Conservation (phyloP, 441 rosid genomes). For the Geranium incanum region DNA sequence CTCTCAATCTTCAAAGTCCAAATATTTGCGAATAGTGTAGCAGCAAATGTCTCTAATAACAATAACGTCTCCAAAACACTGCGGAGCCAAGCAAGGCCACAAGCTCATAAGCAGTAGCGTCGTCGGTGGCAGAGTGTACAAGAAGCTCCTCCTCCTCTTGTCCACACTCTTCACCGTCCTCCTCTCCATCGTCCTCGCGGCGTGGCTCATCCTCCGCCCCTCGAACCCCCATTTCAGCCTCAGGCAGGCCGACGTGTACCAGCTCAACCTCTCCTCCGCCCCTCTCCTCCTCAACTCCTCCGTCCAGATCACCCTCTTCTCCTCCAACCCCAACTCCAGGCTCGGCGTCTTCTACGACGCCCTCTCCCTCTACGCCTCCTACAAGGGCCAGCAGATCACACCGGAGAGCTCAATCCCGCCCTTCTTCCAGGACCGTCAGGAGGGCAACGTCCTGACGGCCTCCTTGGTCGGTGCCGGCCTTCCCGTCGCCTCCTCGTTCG, state of each 20-base stretch:
- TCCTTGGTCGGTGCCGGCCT: conserved; percentile 39
- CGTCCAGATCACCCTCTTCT: conserved; percentile 44
- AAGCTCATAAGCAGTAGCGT: neutral
- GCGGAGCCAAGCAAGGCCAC: conserved; percentile 31
- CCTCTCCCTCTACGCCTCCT: conserved; percentile 41
- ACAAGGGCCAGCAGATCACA: conserved; percentile 62
- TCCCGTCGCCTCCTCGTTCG: conserved; percentile 47
- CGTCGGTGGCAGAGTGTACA: conserved; percentile 26
- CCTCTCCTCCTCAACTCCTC: conserved; percentile 48
- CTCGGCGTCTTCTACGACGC: conserved; percentile 63
- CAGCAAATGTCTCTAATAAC: conserved; percentile 56
- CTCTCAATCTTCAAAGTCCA: too few relatives aligned
- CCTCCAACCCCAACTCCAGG: conserved; percentile 45
- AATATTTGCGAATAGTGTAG: neutral
- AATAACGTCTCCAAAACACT: conserved; percentile 49
- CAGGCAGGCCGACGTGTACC: conserved; percentile 40
- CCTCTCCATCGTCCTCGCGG: conserved; percentile 34
- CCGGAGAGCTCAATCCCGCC: conserved; percentile 38
- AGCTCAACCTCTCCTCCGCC: conserved; percentile 41
- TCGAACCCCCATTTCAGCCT: conserved; percentile 48
- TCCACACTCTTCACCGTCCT: conserved; percentile 35
- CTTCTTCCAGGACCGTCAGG: conserved; percentile 55
- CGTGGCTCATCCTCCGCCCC: conserved; percentile 54
- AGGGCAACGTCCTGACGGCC: conserved; percentile 38
- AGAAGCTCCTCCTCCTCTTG: conserved; percentile 35